A percentile compares a stretch with the other conserved stretches of the same genome.
Evolutionary conservation across 2,329 filamentous ascomycete species (phyloP).

Genomic region (Metarhizium robertsii): DNA sequence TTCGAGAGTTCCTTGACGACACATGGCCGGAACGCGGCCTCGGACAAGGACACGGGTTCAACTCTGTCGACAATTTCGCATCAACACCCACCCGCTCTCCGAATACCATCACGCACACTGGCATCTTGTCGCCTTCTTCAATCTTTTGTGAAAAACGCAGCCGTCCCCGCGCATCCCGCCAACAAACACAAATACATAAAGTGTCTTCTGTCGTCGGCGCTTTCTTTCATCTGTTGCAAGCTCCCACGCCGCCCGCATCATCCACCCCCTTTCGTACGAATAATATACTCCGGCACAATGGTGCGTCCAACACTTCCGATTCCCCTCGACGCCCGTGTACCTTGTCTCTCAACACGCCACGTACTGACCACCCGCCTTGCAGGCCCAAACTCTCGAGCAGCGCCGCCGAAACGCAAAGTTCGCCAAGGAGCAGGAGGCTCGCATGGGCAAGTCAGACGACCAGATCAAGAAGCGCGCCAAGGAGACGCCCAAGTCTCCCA

Average conservation of each 20-base stretch:
- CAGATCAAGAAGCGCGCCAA: slow-evolving; percentile 53
- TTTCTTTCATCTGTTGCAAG: background rate
- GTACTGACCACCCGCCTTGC: background rate
- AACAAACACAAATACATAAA: background rate
- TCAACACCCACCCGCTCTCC: background rate
- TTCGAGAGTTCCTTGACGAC: background rate
- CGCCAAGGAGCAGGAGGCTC: slow-evolving; percentile 60
- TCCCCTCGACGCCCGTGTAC: no score
- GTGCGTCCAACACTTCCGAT: background rate
- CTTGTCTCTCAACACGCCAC: background rate
- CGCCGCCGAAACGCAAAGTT: slow-evolving; percentile 74
- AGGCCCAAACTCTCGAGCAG: slow-evolving; percentile 82
- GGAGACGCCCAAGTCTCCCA: slow-evolving; percentile 47
- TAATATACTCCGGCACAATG: slow-evolving; percentile 1
- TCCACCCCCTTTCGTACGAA: background rate
- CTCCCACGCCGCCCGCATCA: background rate
- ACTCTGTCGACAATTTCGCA: background rate
- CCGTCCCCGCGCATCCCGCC: background rate
- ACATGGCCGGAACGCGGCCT: no score
- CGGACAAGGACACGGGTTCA: background rate
- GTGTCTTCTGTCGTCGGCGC: background rate
- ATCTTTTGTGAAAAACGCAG: background rate
- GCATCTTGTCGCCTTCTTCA: slow-evolving; percentile 18
- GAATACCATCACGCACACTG: slow-evolving; percentile 9
- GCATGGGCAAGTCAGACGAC: slow-evolving; percentile 64